Conservation (phyloP, 2,329 filamentous ascomycete genomes). For the Alternaria postmessia region DNA sequence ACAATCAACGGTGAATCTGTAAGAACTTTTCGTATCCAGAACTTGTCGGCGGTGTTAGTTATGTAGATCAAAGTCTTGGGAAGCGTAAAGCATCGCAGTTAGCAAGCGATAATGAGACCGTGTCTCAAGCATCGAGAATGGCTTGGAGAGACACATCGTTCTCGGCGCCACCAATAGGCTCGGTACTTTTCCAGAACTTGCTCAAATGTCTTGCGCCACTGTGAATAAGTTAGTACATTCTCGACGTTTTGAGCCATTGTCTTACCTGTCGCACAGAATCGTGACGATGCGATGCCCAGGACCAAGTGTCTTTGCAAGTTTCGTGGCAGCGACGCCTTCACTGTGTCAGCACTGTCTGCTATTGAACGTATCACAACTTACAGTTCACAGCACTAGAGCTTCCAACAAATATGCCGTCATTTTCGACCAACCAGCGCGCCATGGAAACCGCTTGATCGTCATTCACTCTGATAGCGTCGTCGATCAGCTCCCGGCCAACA, state of each 20-base stretch:
- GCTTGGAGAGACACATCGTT: slow-evolving; percentile 64
- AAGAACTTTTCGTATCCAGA: neutral
- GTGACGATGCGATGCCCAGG: slow-evolving; percentile 74
- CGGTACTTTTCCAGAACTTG: slow-evolving; percentile 83
- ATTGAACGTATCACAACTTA: slow-evolving; percentile 47
- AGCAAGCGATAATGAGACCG: neutral
- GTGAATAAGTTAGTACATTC: slow-evolving; percentile 21
- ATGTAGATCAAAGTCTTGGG: neutral
- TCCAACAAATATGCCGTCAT: slow-evolving; percentile 92
- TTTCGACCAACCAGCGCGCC: slow-evolving; percentile 96
- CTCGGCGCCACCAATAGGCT: slow-evolving; percentile 64
- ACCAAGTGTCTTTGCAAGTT: slow-evolving; percentile 71
- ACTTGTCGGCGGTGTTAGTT: neutral
- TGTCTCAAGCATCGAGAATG: slow-evolving; percentile 56
- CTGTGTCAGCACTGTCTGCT: slow-evolving; percentile 21
- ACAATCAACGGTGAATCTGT: neutral
- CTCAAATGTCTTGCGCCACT: slow-evolving; percentile 78
- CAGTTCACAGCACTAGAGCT: slow-evolving; percentile 98
- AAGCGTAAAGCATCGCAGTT: neutral
- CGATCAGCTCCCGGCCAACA: slow-evolving; percentile 81
- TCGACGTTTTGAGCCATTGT: neutral
- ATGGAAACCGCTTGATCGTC: slow-evolving; percentile 90
- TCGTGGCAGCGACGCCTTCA: slow-evolving; percentile 71
- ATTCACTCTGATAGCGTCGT: slow-evolving; percentile 87
- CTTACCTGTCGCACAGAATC: slow-evolving; percentile 73